phyloP scores from a whole-genome alignment of 2,329 filamentous ascomycete genomes.

The Emericellopsis cladophorae region DNA sequence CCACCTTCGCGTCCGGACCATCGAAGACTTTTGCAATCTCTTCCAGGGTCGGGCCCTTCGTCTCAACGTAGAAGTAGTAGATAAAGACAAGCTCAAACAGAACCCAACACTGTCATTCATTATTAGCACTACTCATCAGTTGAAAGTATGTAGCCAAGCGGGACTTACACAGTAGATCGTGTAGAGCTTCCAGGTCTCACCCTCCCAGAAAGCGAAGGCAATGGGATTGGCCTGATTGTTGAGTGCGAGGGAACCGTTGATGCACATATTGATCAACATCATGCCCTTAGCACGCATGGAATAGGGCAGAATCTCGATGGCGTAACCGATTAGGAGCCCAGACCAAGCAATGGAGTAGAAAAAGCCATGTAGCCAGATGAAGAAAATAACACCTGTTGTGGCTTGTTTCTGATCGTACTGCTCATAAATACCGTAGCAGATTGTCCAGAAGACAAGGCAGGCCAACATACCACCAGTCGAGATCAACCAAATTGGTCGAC shows the following conservation, averaged over 20 bases:
- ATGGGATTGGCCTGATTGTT: slow-evolving; percentile 34
- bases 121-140: slow-evolving; percentile 24
- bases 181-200: too few species aligned
- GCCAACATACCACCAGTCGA: slow-evolving; percentile 34
- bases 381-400: slow-evolving; percentile 26
- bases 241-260: slow-evolving; percentile 48
- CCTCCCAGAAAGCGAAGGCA: neutral
- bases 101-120: slow-evolving; percentile 41
- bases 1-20: slow-evolving; percentile 44
- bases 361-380: slow-evolving; percentile 46
- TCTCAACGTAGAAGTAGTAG: slow-evolving; percentile 58
- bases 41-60: slow-evolving; percentile 48
- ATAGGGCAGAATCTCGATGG: slow-evolving; percentile 46
- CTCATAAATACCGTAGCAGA: slow-evolving; percentile 38
- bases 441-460: slow-evolving; percentile 36
- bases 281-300: slow-evolving; percentile 44
- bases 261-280: slow-evolving; percentile 52
- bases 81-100: slow-evolving; percentile 47
- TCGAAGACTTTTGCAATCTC: slow-evolving; percentile 61
- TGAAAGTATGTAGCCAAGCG: neutral
- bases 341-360: slow-evolving; percentile 50
- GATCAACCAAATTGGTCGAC: slow-evolving; percentile 38
- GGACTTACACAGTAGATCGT: neutral
- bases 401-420: slow-evolving; percentile 8
- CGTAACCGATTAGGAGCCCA: slow-evolving; percentile 43